A percentile compares a stretch with the other conserved stretches of the same genome.
Evolutionary conservation across 805 yeast species (phyloP).

Genomic region (Candida namnaoensis): DNA sequence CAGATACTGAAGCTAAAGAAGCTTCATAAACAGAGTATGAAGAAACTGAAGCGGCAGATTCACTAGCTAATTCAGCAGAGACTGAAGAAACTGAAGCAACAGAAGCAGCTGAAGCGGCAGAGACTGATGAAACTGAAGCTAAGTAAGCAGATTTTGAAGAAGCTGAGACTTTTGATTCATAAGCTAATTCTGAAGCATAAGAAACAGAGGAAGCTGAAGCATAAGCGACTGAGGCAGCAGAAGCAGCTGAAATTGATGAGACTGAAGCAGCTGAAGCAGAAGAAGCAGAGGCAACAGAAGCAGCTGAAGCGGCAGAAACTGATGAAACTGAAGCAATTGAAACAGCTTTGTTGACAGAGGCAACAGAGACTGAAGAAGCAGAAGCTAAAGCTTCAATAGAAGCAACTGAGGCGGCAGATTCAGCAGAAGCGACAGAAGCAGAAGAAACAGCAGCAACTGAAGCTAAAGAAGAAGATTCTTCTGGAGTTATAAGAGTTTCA

Average conservation of each 20-base stretch:
- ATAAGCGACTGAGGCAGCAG: slow-evolving; percentile 12
- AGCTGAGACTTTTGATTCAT: slow-evolving; percentile 3
- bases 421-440: slow-evolving; percentile 16
- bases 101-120: slow-evolving; percentile 6
- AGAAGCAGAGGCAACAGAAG: slow-evolving; percentile 3
- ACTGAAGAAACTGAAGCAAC: slow-evolving; percentile 8
- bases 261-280: slow-evolving; percentile 2
- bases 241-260: slow-evolving; percentile 7
- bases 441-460: slow-evolving; percentile 13
- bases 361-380: slow-evolving; percentile 15
- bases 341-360: slow-evolving; percentile 9
- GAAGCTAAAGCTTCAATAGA: slow-evolving; percentile 12
- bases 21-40: slow-evolving; percentile 6
- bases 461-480: slow-evolving; percentile 15
- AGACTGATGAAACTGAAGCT: slow-evolving; percentile 7
- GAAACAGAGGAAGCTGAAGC: slow-evolving; percentile 17
- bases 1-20: slow-evolving; percentile 2
- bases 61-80: slow-evolving; percentile 4
- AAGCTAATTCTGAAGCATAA: slow-evolving; percentile 9
- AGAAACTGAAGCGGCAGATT: slow-evolving; percentile 11
- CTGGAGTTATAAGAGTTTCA: slow-evolving; percentile 16
- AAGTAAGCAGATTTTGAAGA: slow-evolving; percentile 10
- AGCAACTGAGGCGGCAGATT: slow-evolving; percentile 10
- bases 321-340: slow-evolving; percentile 12
- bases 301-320: slow-evolving; percentile 14